Conservation (phyloP, 2,329 filamentous ascomycete species). For the Coleophoma eucalyptorum region DNA sequence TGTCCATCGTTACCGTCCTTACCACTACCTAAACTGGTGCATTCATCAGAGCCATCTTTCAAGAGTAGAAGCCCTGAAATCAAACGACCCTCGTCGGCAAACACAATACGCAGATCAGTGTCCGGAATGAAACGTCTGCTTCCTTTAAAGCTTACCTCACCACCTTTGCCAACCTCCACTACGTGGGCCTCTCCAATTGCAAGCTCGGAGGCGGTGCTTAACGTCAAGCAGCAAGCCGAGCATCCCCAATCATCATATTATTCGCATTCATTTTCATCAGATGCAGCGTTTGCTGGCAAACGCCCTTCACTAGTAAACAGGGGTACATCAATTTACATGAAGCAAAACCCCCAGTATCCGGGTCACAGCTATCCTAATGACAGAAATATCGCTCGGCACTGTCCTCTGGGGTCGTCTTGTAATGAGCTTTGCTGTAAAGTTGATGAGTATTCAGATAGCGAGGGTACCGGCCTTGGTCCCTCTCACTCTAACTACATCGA, state of each 20-base stretch:
- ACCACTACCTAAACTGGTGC: background rate
- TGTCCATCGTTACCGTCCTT: background rate
- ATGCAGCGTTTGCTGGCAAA: conserved; percentile 1
- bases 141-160: conserved; percentile 17
- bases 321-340: conserved; percentile 18
- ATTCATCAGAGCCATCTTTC: background rate
- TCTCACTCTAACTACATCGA: background rate
- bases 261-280: background rate
- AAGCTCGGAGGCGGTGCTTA: conserved; percentile 9
- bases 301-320: conserved; percentile 11
- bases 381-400: conserved; percentile 6
- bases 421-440: conserved; percentile 7
- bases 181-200: conserved; percentile 6
- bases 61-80: background rate
- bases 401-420: conserved; percentile 5
- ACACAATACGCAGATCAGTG: conserved; percentile 14
- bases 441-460: conserved; percentile 7
- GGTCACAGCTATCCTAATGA: conserved; percentile 11
- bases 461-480: background rate
- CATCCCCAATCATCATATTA: too few species aligned
- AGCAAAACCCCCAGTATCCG: conserved; percentile 14
- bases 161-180: conserved; percentile 5
- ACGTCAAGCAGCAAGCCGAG: background rate
- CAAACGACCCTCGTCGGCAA: background rate
- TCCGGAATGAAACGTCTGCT: conserved; percentile 20